Base-by-base conservation (phyloP, 768 basidiomycete genomes). In the Phanerochaete carnosa region DNA sequence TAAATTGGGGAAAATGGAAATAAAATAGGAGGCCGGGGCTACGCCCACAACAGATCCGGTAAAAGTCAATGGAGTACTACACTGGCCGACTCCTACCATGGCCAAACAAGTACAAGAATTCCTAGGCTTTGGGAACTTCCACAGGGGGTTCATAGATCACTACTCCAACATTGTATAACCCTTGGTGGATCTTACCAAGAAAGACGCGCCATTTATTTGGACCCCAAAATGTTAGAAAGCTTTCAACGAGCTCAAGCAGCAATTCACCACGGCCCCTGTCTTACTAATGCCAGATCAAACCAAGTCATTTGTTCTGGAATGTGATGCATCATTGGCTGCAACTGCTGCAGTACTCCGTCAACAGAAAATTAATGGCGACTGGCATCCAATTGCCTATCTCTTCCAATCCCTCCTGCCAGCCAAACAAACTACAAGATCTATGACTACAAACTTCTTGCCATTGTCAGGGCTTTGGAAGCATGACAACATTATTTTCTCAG, bases 361-460 rank as follows among this genome's bases (percentile, higher is more conserved):
- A 60, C 23, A 51, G 4, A 62, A 46, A 19, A 13, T 39, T 55
- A 56, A 67, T 23, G 61, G 59, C 1, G 7, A 53, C 2, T 65
- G 59, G 55, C 53, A 65, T n/a, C 58, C 63, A 0, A 30, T 60
- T 25, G 65, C 60, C 8, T 69, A 46, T 25, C 49, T 59, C 1
- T 65, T 65, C 0, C 47, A 61, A 56, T 28, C 45, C 12, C 45
- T 62, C 12, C 57, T 51, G n/a, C 49, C 46, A 0, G 64, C 74
- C 0, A 71, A 78, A 55, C 52, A 1, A 77, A 77, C 59, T 68
- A 69, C 30, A 29, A 67, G 28, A 65, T 65, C 55, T 76, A 76
- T 61, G 64, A 79, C 59, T 73, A 73, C 55, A 78, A 79, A 62
- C 55, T 78, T 2, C 65, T 77, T 0, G 75, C 74, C 0, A 69